Base-by-base conservation (phyloP, 768 basidiomycete genomes). In the Tricholoma saponaceum region DNA sequence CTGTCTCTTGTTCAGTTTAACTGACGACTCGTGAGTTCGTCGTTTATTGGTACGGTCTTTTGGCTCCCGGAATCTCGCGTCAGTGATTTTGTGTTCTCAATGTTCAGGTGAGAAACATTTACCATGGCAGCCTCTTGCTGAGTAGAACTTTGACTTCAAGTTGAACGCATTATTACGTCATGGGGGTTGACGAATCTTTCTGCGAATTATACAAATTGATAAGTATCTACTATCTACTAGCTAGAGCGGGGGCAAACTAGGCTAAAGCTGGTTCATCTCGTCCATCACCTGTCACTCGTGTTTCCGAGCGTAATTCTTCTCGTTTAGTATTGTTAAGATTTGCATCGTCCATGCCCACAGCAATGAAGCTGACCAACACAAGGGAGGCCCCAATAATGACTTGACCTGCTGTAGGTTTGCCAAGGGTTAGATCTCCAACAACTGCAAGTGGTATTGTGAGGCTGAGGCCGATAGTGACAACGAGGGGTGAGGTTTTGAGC, bases 401-500 rank as follows among this genome's bases (percentile, higher is more conserved):
- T 66, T 87, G 79, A 8, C 70, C 64, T 20, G 80, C 74, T 20
- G 84, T 77, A 28, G 86, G 77, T 39, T 79, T 82, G 20, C 83
- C 77, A 2, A 92, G 75, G 56, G 87, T 68, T 58, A 84, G 75
- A 64, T 97, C 95, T 13, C 95, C 95, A 8, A 89, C 52, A 51
- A 98, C 85, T 5, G 97, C 93, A 52, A 95, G 76, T 4, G 95
- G 96, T 69, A 98, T 97, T 0, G 97, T 97, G 13, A 98, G 80
- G 56, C 90, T 92, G 8, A 98, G 79, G 25, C 96, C 96, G 55
- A 98, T 78, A 0, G 96, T 98, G 16, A 90, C 95, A 18, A 97
- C 92, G 12, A 95, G 75, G 0, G 95, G 95, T 1, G 95, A 95
- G 6, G 96, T 99, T 75, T 95, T 96, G 60, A 99, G 83, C 94